phyloP scores from a whole-genome alignment of 2,329 filamentous ascomycete genomes.

The Fusarium aywerte region DNA sequence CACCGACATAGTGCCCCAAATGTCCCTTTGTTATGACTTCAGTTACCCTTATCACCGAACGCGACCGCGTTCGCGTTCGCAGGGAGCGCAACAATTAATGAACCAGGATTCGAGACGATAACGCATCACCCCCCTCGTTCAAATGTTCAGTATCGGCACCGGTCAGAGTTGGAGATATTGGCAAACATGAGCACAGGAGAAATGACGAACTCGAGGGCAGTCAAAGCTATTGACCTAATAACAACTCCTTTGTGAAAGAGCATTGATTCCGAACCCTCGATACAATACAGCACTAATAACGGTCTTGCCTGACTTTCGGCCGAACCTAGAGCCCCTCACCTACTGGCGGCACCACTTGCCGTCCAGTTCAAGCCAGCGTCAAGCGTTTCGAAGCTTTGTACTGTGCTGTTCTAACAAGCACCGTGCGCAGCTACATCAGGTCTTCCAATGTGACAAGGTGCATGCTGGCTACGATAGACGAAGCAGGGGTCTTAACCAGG shows the following conservation, averaged over 20 bases:
- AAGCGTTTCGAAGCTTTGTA: not conserved
- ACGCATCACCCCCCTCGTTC: conserved; percentile 22
- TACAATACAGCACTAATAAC: not conserved
- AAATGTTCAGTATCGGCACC: not conserved
- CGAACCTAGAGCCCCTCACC: not conserved
- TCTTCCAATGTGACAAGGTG: not conserved
- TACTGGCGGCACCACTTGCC: not conserved
- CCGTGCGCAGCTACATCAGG: conserved; percentile 22
- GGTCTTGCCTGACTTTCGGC: not conserved
- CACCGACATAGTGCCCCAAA: conserved; percentile 30
- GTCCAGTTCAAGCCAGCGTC: not conserved
- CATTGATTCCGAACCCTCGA: not conserved
- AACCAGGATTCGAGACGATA: conserved; percentile 10
- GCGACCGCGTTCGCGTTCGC: conserved; percentile 22
- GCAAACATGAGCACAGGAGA: conserved; percentile 26
- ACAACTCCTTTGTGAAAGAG: not conserved
- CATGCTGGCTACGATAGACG: conserved; percentile 7
- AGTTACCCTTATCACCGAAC: conserved; percentile 24
- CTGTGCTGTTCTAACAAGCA: conserved; percentile 15
- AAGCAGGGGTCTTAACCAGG: conserved; percentile 25
- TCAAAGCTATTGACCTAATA: conserved; percentile 20
- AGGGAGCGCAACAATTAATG: conserved; percentile 20
- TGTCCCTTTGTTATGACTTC: conserved; percentile 38
- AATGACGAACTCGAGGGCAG: conserved; percentile 31
- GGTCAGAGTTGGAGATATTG: conserved; percentile 28